phyloP scores from a whole-genome alignment of 305 asterid species.

The Fraxinus paxiana region DNA sequence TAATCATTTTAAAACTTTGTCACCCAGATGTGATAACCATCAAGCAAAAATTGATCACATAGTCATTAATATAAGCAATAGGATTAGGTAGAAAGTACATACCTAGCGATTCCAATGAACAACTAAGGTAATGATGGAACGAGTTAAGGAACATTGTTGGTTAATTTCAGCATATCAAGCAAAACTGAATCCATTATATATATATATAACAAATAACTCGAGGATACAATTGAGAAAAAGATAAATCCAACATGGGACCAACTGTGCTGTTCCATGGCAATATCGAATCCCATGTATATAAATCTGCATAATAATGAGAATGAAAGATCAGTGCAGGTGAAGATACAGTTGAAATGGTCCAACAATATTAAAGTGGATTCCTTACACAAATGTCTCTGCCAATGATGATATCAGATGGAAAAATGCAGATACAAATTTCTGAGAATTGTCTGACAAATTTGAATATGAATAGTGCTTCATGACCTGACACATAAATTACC shows the following conservation, averaged over 20 bases:
- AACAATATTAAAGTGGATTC: slow-evolving; percentile 15
- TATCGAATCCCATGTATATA: slow-evolving; percentile 97
- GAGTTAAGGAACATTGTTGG: slow-evolving; percentile 51
- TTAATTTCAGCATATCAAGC: slow-evolving; percentile 14
- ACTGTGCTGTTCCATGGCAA: slow-evolving; percentile 96
- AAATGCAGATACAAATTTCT: slow-evolving; percentile 91
- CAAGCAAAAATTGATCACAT: slow-evolving; percentile 2
- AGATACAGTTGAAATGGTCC: slow-evolving; percentile 13
- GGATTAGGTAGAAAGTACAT: slow-evolving; percentile 23
- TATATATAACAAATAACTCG: slow-evolving; percentile 11
- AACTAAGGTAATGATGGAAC: slow-evolving; percentile 43
- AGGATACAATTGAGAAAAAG: slow-evolving; percentile 97
- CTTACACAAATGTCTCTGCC: slow-evolving; percentile 99
- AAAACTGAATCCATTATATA: slow-evolving; percentile 10
- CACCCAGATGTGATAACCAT: slow-evolving; percentile 9
- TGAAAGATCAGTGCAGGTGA: slow-evolving; percentile 21
- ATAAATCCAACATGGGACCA: slow-evolving; percentile 98
- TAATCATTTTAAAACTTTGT: slow-evolving; percentile 10
- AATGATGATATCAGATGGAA: slow-evolving; percentile 90
- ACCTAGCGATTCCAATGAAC: slow-evolving; percentile 94
- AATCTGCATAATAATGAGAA: slow-evolving; percentile 56
- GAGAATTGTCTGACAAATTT: slow-evolving; percentile 90
- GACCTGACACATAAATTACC: slow-evolving; percentile 48
- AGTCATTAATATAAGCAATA: slow-evolving; percentile 1
- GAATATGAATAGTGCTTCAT: slow-evolving; percentile 93